Percentiles rank a stretch among this genome's conserved stretches.
These are phyloP conservation scores for Spathaspora sp. DNA, from an alignment of 1,139 yeast species.

Conservation along the genomic window DNA sequence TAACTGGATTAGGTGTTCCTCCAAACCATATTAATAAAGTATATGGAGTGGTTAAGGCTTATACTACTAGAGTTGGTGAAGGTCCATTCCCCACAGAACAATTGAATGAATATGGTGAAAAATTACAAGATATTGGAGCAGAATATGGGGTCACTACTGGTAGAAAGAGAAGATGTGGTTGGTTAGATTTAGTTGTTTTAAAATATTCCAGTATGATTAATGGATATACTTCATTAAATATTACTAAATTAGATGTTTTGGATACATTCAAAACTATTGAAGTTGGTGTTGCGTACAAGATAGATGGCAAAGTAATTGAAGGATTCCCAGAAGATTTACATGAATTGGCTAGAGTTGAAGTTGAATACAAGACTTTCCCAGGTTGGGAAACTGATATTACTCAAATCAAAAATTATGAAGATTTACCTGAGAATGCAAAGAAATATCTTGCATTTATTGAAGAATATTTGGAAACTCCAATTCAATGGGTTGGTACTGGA, in stretches of 20 bases:
- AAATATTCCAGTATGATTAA: constrained; percentile 88
- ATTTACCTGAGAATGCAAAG: constrained; percentile 86
- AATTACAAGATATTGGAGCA: constrained; percentile 87
- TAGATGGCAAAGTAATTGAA: constrained; percentile 70
- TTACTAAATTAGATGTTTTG: constrained; percentile 92
- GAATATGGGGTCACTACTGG: constrained; percentile 99
- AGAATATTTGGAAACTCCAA: constrained; percentile 76
- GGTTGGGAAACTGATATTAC: constrained; percentile 94
- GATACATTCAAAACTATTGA: constrained; percentile 86
- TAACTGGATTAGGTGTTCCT: constrained; percentile 95
- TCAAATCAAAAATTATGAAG: constrained; percentile 62
- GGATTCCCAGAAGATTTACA: constrained; percentile 92
- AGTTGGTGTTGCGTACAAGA: constrained; percentile 79
- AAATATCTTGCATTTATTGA: constrained; percentile 82
- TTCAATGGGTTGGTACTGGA: constrained; percentile 98
- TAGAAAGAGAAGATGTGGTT: constrained; percentile 98
- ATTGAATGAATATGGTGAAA: constrained; percentile 82
- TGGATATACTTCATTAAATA: constrained; percentile 91
- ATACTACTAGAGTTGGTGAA: constrained; percentile 98
- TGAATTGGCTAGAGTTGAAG: constrained; percentile 83
- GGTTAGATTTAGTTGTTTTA: constrained; percentile 95
- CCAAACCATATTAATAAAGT: constrained; percentile 77
- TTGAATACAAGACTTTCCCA: constrained; percentile 83
- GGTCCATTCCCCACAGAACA: constrained; percentile 99
- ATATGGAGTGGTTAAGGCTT: constrained; percentile 97